Evolutionary conservation across 2,329 filamentous ascomycete species (phyloP), one percentile per base, ranked within the genome.

Genomic region (Arachnomyces sp.): DNA sequence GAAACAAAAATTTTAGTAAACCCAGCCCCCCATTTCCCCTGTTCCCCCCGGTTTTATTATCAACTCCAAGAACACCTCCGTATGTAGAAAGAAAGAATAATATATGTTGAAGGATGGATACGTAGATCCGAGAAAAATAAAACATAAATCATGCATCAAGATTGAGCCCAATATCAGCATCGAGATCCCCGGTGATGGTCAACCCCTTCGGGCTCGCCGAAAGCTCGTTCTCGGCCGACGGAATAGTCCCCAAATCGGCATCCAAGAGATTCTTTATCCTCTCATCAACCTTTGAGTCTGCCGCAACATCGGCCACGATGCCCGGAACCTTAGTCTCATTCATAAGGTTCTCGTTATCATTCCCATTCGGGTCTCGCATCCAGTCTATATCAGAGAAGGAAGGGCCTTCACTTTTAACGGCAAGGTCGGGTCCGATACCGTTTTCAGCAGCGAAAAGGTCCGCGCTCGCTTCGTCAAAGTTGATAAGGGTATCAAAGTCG

Each of bases 401-500:
- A 25, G 31, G 13, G 7, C 28, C 4, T n/a, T 30, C 36, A 31
- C n/a, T 25, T 9, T 31, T 20, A 8, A 38, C 14, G 14, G 17
- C 29, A 16, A 38, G 18, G 12, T 30, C 25, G 6, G n/a, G 28
- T 15, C 17, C 14, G 9, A 31, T 17, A 3, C 13, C 36, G 20
- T 56, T 51, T 6, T 65, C 59, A 5, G 56, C 53, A 0, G 52
- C 43, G 31, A 66, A 61, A 20, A 63, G 48, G 13, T 66, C 62
- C 13, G 50, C 56, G 1, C 53, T 51, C 2, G 57, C 56, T 35
- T 67, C 65, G 31, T 70, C 66, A 36, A 68, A 64, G 42, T 68
- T 67, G 46, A 70, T 66, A 39, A 69, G 45, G 0, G 64, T 63
- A 40, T 70, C 66, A 18, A 70, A 65, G 40, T 68, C 65, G 37